These are phyloP conservation scores for Anisogramma anomala DNA, from an alignment of 2,329 filamentous ascomycete genomes.

Conservation along the genomic window DNA sequence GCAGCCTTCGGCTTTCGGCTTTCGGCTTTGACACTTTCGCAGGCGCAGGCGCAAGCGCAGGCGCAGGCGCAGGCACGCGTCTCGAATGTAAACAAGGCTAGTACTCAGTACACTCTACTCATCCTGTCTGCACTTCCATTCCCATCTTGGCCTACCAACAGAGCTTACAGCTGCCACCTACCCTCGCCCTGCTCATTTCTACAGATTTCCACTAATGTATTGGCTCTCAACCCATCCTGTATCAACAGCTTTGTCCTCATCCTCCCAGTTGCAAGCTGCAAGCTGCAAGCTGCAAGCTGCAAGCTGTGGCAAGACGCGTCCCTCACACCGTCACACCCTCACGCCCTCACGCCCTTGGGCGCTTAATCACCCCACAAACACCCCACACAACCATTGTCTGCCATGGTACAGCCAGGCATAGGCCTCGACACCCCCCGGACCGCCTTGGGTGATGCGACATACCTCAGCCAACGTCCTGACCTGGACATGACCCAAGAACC, in stretches of 20 bases:
- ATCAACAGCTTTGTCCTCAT: slow-evolving; percentile 1
- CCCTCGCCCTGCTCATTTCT: slow-evolving; percentile 2
- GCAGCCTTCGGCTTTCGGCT: too few relatives aligned
- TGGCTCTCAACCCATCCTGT: slow-evolving; percentile 7
- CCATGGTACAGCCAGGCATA: slow-evolving; percentile 54
- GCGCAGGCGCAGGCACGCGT: slow-evolving; percentile 11
- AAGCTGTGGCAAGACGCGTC: slow-evolving; percentile 9
- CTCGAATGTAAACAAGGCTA: slow-evolving; percentile 12
- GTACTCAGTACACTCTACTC: background rate
- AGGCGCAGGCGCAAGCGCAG: too few relatives aligned
- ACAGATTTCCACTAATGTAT: slow-evolving; percentile 2
- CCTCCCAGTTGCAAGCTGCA: slow-evolving; percentile 7
- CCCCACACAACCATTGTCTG: slow-evolving; percentile 19
- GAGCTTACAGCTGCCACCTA: slow-evolving; percentile 8
- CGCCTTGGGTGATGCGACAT: slow-evolving; percentile 73
- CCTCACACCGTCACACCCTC: too few relatives aligned
- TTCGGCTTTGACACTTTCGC: slow-evolving; percentile 3
- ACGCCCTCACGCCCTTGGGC: background rate
- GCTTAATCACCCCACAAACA: background rate
- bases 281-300: slow-evolving; percentile 4
- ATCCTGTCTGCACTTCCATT: background rate
- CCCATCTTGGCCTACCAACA: slow-evolving; percentile 2
- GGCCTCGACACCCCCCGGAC: slow-evolving; percentile 78
- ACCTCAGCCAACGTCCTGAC: slow-evolving; percentile 56
- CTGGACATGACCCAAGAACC: slow-evolving; percentile 80